Base-by-base conservation (phyloP, 768 basidiomycete genomes). In the Tylopilus sp. region DNA sequence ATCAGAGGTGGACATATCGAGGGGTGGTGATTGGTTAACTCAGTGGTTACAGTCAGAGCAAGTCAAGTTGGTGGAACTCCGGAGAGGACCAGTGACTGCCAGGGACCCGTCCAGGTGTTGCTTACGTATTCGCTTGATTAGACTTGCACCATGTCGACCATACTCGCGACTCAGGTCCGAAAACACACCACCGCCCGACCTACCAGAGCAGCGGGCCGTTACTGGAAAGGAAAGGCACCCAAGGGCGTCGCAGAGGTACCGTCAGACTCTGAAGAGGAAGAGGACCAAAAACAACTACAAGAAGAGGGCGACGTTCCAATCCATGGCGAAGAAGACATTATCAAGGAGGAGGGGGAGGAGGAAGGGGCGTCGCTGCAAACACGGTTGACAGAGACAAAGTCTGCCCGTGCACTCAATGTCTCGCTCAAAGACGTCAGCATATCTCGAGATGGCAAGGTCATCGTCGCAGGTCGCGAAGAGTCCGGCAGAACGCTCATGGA, bases 181-280 rank as follows among this genome's bases (percentile, higher is more conserved):
- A 91, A 91, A 59, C 80, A 82, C 53, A 88, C 90, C 4, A 84
- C 89, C 8, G 81, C 86, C 20, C 82, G 89, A n/a, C 77, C 83
- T 7, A 79, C 90, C n/a, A 75, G 78, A 46, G 90, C 93, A 5
- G 91, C 82, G 3, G 86, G 81, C 6, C 86, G 93, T 3, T 95
- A 95, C 69, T 90, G 91, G 84, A 88, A 88, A 59, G 93, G 93
- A 49, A 91, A 91, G 59, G 89, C 83, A 0, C 91, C 91, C 1
- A 91, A 90, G 67, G 88, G 88, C 41, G 77, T 72, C 30, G 72
- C 71, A 2, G 81, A 81, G 22, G 69, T 71, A 36, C 73, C 79
- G 20, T 85, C 86, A 6, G 86, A 88, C 57, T 84, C 83, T 4
- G 85, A 85, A 40, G 78, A 79, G 45, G 83, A 79, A 46, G 79